phyloP scores from a whole-genome alignment of 495 filamentous ascomycete genomes.

The Aspergillus kassunensis region DNA sequence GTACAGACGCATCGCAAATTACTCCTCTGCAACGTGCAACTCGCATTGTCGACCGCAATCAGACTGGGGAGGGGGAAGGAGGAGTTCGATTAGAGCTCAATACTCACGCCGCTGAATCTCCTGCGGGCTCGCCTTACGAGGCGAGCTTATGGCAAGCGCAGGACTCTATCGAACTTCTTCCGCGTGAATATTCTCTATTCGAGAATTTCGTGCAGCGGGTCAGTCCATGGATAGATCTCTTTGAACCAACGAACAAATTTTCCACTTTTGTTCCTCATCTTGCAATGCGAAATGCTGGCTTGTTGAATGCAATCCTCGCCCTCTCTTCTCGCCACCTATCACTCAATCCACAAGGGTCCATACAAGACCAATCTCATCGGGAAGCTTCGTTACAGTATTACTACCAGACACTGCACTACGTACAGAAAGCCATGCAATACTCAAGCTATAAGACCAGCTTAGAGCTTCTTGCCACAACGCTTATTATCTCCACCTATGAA shows the following conservation, averaged over 20 bases:
- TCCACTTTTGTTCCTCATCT: constrained; percentile 1
- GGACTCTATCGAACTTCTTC: constrained; percentile 1
- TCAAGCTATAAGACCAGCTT: constrained; percentile 2
- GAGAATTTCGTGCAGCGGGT: constrained; percentile 3
- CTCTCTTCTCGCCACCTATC: not conserved
- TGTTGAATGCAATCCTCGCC: not conserved
- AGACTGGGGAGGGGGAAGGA: not conserved
- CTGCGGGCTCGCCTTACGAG: not conserved
- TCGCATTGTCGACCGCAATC: not conserved
- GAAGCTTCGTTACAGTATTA: not conserved
- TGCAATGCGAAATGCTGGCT: not conserved
- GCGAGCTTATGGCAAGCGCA: not conserved
- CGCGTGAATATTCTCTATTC: not conserved
- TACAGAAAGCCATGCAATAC: constrained; percentile 2
- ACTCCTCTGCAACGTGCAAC: not conserved
- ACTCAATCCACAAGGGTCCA: not conserved
- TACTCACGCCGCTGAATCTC: not conserved
- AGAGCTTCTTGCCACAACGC: not conserved
- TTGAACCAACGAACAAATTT: not conserved
- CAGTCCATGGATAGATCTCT: constrained; percentile 3
- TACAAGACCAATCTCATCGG: not conserved
- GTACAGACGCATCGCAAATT: not conserved
- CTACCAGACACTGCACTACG: constrained; percentile 4
- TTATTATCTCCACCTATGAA: constrained; percentile 3
- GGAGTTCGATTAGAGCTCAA: too few species aligned